Conservation (phyloP, 1,284 basidiomycete genomes). For the Bjerkandera adusta region DNA sequence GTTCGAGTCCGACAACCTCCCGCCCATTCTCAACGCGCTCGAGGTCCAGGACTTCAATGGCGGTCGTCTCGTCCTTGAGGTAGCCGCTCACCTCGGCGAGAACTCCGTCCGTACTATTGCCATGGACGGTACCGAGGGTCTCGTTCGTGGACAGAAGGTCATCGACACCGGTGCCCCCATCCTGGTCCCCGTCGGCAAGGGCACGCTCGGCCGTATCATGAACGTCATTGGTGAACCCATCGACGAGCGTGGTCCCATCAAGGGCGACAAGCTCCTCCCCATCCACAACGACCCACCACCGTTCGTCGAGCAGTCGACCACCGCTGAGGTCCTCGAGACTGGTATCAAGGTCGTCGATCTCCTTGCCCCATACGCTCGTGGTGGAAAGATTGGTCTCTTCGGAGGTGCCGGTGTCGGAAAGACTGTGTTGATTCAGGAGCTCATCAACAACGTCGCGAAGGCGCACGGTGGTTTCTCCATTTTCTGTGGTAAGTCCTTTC, state of each 20-base stretch:
- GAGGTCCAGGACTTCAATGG: conserved; percentile 93
- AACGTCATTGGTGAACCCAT: conserved; percentile 99
- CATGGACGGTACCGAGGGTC: conserved; percentile 99
- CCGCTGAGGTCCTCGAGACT: conserved; percentile 97
- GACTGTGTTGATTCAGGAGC: conserved; percentile 98
- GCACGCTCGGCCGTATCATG: conserved; percentile 97
- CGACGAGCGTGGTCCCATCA: conserved; percentile 98
- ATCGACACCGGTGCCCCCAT: conserved; percentile 96
- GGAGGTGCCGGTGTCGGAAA: conserved; percentile 99
- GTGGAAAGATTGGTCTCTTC: conserved; percentile 99
- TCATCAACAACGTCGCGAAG: conserved; percentile 99
- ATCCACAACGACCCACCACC: conserved; percentile 97
- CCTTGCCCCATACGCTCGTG: conserved; percentile 98
- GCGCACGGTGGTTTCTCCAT: conserved; percentile 99
- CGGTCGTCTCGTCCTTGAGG: conserved; percentile 94
- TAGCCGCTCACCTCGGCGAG: conserved; percentile 97
- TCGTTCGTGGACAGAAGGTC: conserved; percentile 97
- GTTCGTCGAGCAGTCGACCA: conserved; percentile 98
- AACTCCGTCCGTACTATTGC: conserved; percentile 98
- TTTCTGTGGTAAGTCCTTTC: conserved; percentile 93
- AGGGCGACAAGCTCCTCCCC: conserved; percentile 86
- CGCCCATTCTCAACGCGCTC: conserved; percentile 96
- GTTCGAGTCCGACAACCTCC: conserved; percentile 87
- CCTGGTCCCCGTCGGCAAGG: conserved; percentile 92
- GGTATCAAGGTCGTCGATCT: conserved; percentile 99